A percentile compares a stretch with the other conserved stretches of the same genome.
These are phyloP conservation scores for Acorus gramineus DNA, from an alignment of 106 monocot species.

Conservation along the genomic window DNA sequence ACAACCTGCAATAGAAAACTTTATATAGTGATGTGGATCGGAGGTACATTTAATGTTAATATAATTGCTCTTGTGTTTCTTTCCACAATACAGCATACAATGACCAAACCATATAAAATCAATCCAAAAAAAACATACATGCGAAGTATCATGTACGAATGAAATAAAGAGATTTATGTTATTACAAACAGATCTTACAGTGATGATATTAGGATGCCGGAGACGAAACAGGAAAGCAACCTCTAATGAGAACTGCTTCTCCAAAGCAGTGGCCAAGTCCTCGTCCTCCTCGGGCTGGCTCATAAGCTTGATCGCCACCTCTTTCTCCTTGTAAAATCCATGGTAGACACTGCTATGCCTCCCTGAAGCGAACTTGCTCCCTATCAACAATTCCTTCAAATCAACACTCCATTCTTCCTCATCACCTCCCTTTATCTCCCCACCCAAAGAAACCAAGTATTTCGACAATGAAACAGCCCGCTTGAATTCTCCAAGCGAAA, in stretches of 20 bases:
- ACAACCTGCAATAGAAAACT: too few relatives aligned
- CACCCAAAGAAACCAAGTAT: slow-evolving; percentile 74
- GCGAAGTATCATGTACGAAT: background rate
- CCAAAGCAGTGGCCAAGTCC: slow-evolving; percentile 37
- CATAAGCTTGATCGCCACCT: slow-evolving; percentile 87
- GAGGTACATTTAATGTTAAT: too few relatives aligned
- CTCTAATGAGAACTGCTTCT: slow-evolving; percentile 79
- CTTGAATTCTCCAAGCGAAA: slow-evolving; percentile 74
- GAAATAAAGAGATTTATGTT: background rate
- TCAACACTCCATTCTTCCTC: slow-evolving; percentile 94
- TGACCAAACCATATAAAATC: too few relatives aligned
- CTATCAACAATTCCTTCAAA: slow-evolving; percentile 79
- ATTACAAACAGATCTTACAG: slow-evolving; percentile 21
- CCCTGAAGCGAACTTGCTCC: slow-evolving; percentile 76
- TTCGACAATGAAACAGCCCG: slow-evolving; percentile 87
- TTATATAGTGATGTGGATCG: too few relatives aligned
- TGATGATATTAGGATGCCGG: slow-evolving; percentile 79
- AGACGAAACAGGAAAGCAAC: slow-evolving; percentile 60
- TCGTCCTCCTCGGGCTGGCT: slow-evolving; percentile 91
- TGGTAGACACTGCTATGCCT: slow-evolving; percentile 82
- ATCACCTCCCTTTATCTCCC: slow-evolving; percentile 48
- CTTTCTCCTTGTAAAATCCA: slow-evolving; percentile 63
- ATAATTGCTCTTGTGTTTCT: too few relatives aligned
- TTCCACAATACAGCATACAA: too few relatives aligned
- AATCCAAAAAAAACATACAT: too few relatives aligned